A percentile compares a stretch with the other conserved stretches of the same genome.
These are phyloP conservation scores for Peribolospora baueri DNA, from an alignment of 768 basidiomycete genomes.

Conservation along the genomic window DNA sequence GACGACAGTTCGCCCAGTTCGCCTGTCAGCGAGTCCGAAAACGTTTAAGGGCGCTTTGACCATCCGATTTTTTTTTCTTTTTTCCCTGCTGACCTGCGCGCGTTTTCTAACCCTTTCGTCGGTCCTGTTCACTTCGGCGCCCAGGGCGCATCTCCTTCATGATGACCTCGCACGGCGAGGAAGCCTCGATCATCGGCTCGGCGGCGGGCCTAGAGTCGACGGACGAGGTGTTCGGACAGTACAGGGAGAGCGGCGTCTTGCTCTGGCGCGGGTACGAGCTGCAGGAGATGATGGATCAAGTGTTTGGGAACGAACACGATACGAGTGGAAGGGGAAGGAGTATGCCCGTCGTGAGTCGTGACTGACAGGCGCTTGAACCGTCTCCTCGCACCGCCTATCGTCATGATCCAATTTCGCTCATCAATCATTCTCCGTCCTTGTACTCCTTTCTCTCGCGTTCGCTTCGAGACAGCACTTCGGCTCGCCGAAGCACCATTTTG, in stretches of 20 bases:
- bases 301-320: conserved; percentile 68
- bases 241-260: conserved; percentile 51
- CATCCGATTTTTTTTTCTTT: not conserved
- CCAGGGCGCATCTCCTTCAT: conserved; percentile 33
- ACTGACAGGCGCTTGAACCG: too few species aligned
- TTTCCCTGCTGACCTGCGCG: not conserved
- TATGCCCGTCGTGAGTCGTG: conserved; percentile 57
- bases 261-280: conserved; percentile 64
- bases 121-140: conserved; percentile 33
- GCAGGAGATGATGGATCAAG: conserved; percentile 68
- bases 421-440: not conserved
- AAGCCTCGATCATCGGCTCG: conserved; percentile 20
- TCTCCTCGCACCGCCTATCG: not conserved
- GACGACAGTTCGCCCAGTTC: not conserved
- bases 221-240: conserved; percentile 90
- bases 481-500: conserved; percentile 59
- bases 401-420: not conserved
- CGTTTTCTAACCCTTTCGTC: not conserved
- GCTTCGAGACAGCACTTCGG: conserved; percentile 44
- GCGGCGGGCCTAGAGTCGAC: conserved; percentile 58
- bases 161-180: conserved; percentile 12
- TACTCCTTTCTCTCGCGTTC: not conserved
- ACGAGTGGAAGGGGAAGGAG: conserved; percentile 59
- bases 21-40: conserved; percentile 55
- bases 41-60: conserved; percentile 14